Conservation (phyloP, 2,329 filamentous ascomycete genomes). For the Monascus ruber region DNA sequence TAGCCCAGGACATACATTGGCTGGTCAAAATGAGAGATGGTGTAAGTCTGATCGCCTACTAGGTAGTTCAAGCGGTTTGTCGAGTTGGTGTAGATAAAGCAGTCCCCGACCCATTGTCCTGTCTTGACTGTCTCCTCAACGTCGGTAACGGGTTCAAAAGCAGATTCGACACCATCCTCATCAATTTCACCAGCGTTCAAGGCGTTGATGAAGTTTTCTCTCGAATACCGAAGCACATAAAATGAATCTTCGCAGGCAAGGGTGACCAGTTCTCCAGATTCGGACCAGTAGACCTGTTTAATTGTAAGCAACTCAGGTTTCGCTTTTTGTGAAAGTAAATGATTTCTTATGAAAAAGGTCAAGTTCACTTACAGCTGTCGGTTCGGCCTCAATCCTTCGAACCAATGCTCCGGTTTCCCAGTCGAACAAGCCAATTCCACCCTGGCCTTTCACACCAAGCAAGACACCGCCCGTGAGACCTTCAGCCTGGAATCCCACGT, state of each 20-base stretch:
- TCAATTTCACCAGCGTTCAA: constrained; percentile 73
- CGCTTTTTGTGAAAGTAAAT: neutral
- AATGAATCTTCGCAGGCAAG: constrained; percentile 92
- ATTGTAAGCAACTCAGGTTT: neutral
- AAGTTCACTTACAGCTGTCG: constrained; percentile 41
- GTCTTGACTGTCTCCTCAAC: constrained; percentile 88
- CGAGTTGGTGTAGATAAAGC: constrained; percentile 96
- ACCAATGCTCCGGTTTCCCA: constrained; percentile 86
- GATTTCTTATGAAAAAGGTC: neutral
- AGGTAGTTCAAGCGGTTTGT: constrained; percentile 96
- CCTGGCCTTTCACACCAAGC: constrained; percentile 87
- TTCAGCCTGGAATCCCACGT: constrained; percentile 91
- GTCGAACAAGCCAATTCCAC: constrained; percentile 91
- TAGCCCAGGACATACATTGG: constrained; percentile 93
- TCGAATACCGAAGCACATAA: constrained; percentile 84
- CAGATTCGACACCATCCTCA: constrained; percentile 84
- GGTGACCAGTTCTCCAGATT: constrained; percentile 84
- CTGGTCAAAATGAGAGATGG: constrained; percentile 91
- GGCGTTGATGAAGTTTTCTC: constrained; percentile 77
- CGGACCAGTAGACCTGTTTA: constrained; percentile 85
- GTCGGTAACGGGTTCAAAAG: constrained; percentile 92
- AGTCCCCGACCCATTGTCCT: constrained; percentile 96
- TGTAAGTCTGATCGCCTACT: constrained; percentile 95
- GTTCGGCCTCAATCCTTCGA: constrained; percentile 75
- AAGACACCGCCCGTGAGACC: constrained; percentile 80